Evolutionary conservation across 1,284 basidiomycete genomes (phyloP).

Genomic region (Coniferiporia sulphurascens): DNA sequence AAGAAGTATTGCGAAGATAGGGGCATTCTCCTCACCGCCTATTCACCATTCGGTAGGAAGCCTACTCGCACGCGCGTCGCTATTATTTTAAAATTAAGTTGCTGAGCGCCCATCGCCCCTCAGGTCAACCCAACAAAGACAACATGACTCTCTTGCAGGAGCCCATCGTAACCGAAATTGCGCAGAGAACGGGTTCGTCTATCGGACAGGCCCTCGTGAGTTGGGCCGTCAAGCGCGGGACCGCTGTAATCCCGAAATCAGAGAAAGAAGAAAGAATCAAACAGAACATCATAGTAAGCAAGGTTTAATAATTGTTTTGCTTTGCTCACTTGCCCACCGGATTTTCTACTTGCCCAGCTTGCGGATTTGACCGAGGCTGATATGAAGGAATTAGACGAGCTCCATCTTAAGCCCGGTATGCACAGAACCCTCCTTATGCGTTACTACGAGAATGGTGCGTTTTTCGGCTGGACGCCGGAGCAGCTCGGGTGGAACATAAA

Average conservation of each 20-base stretch:
- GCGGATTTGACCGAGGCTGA: constrained; percentile 28
- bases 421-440: constrained; percentile 38
- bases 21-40: constrained; percentile 47
- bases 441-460: constrained; percentile 32
- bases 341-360: constrained; percentile 22
- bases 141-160: constrained; percentile 16
- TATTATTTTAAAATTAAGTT: not conserved
- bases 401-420: constrained; percentile 43
- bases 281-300: constrained; percentile 34
- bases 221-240: constrained; percentile 36
- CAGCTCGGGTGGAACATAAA: constrained; percentile 45
- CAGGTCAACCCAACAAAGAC: constrained; percentile 17
- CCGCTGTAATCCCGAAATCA: constrained; percentile 34
- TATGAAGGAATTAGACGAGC: constrained; percentile 29
- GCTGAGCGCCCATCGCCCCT: too few species aligned
- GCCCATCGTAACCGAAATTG: constrained; percentile 33
- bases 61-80: not conserved
- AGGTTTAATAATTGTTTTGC: not conserved
- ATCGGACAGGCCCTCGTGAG: constrained; percentile 40
- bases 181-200: constrained; percentile 34
- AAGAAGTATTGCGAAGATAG: constrained; percentile 41
- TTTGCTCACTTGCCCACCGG: too few species aligned
- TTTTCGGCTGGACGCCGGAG: constrained; percentile 48
- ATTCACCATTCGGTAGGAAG: constrained; percentile 44
- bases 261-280: constrained; percentile 35